phyloP scores from a whole-genome alignment of 179 eudicot genomes.

The Silene vulgaris region DNA sequence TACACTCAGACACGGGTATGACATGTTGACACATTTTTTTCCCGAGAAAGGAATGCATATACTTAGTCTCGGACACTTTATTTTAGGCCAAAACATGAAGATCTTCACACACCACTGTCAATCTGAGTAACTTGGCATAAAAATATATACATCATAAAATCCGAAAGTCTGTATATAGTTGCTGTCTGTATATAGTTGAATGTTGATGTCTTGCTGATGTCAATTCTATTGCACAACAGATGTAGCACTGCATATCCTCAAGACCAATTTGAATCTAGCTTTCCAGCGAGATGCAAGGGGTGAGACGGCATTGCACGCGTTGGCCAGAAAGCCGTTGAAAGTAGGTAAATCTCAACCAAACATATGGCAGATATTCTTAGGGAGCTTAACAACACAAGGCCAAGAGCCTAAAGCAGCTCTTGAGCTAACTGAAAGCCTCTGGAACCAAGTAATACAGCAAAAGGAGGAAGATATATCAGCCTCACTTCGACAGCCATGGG shows the following conservation, averaged over 20 bases:
- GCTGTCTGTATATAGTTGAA: no score
- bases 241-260: constrained; percentile 9
- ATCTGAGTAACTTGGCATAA: no score
- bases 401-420: constrained; percentile 5
- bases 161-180: no score
- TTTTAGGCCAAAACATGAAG: no score
- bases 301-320: constrained; percentile 16
- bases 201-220: background rate
- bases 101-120: no score
- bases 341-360: no score
- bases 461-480: constrained; percentile 19
- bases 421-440: constrained; percentile 13
- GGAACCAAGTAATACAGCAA: constrained; percentile 25
- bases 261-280: background rate
- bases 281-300: background rate
- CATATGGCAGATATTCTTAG: no score
- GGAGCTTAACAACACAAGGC: background rate
- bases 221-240: background rate
- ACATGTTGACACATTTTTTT: no score
- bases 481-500: constrained; percentile 19
- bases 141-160: no score
- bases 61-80: no score
- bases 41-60: no score
- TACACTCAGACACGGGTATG: no score
- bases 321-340: constrained; percentile 20